These are phyloP conservation scores for Pleodorina starrii DNA, from an alignment of 139 green algal genomes.

Conservation along the genomic window DNA sequence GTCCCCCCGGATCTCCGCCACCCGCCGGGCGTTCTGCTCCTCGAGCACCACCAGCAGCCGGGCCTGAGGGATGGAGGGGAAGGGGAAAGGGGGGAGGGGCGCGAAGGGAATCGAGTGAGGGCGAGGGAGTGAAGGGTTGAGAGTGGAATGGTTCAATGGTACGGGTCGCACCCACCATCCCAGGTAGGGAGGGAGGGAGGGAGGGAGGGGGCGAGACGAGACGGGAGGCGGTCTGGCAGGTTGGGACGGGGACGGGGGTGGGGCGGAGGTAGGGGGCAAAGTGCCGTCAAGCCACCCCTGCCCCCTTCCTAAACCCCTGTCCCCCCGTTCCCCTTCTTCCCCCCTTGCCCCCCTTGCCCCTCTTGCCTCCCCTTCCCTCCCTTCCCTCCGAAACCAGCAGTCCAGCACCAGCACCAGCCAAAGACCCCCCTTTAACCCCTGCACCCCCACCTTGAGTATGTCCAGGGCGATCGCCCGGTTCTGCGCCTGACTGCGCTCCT, in stretches of 20 bases:
- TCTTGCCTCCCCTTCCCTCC: not conserved
- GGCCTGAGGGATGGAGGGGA: conserved; percentile 60
- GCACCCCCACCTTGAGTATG: conserved; percentile 33
- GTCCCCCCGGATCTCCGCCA: conserved; percentile 92
- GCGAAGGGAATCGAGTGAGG: no score
- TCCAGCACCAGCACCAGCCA: no score
- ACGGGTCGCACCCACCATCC: not conserved
- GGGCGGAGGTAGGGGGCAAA: no score
- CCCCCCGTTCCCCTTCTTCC: no score
- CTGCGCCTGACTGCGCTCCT: conserved; percentile 82
- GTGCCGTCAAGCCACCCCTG: no score
- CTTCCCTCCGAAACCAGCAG: no score
- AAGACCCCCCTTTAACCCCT: not conserved
- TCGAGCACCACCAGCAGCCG: conserved; percentile 90
- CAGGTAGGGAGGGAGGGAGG: not conserved
- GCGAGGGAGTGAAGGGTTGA: not conserved
- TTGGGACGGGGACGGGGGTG: not conserved
- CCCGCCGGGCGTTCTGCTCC: conserved; percentile 83
- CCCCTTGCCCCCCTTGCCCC: no score
- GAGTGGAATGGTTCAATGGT: no score
- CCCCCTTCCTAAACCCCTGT: no score
- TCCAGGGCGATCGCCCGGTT: conserved; percentile 82
- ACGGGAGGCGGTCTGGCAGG: no score
- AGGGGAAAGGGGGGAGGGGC: not conserved
- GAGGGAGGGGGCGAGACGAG: not conserved